Percentiles rank a stretch among this genome's conserved stretches.
Conservation (phyloP, 345 rosid genomes). For the Dipteronia dyeriana region DNA sequence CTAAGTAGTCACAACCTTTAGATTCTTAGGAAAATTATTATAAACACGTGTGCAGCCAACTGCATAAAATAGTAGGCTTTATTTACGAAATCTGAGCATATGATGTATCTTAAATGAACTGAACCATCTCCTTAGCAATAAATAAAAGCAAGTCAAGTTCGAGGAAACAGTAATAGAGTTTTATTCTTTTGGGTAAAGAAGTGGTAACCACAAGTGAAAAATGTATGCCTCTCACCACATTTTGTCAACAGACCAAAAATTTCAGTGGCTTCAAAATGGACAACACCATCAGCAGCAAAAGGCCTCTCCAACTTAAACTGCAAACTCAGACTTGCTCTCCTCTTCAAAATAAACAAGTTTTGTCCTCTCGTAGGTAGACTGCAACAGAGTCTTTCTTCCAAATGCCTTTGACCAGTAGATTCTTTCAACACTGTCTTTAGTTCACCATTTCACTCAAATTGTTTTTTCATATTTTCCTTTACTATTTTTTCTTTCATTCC, state of each 20-base stretch:
- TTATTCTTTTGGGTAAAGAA: not conserved
- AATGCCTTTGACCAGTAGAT: conserved; percentile 11
- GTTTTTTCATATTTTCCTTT: conserved; percentile 10
- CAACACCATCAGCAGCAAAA: conserved; percentile 41
- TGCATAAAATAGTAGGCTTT: not conserved
- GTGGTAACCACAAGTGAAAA: conserved; percentile 34
- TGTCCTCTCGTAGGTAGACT: conserved; percentile 23
- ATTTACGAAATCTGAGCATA: not conserved
- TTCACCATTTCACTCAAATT: not conserved
- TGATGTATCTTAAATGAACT: not conserved
- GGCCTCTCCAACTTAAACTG: conserved; percentile 42
- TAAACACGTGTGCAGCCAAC: not conserved
- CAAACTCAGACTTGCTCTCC: conserved; percentile 32
- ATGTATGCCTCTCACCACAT: conserved; percentile 54
- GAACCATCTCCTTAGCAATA: not conserved
- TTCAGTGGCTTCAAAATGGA: conserved; percentile 37
- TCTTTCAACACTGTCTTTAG: not conserved
- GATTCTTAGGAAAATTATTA: not conserved
- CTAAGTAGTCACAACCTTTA: not conserved
- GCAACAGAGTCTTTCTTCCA: conserved; percentile 27
- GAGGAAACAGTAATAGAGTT: not conserved
- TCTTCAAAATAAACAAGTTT: conserved; percentile 30
- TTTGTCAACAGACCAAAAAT: conserved; percentile 37
- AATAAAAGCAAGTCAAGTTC: not conserved
- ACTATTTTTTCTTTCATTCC: conserved; percentile 18